These are phyloP conservation scores for Candida odintsovae DNA, from an alignment of 805 yeast species.

Conservation along the genomic window DNA sequence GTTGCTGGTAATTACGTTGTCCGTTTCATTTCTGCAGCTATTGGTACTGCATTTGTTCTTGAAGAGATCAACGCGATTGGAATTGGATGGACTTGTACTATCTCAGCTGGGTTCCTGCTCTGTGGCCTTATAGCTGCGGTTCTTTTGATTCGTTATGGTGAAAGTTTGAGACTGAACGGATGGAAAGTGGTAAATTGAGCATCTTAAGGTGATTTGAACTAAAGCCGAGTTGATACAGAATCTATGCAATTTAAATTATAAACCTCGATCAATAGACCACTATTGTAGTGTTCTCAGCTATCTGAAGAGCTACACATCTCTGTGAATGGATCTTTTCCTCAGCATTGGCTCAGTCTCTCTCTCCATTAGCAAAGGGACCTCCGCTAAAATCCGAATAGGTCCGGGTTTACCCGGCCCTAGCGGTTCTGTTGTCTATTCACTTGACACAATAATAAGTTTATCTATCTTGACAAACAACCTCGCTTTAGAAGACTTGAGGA, in stretches of 20 bases:
- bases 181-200: background rate
- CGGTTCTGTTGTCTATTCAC: background rate
- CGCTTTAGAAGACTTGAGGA: background rate
- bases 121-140: conserved; percentile 1
- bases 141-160: conserved; percentile 3
- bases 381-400: background rate
- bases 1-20: conserved; percentile 48
- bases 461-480: too few species aligned
- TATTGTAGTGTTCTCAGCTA: too few species aligned
- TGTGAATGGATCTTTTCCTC: too few species aligned
- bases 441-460: background rate
- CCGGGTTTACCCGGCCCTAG: background rate
- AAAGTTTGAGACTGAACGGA: conserved; percentile 1
- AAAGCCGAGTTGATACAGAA: too few species aligned
- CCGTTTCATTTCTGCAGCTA: conserved; percentile 45
- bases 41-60: conserved; percentile 45
- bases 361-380: too few species aligned
- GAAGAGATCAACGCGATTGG: conserved; percentile 43
- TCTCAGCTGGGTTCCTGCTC: conserved; percentile 31
- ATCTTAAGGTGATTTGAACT: background rate
- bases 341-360: too few species aligned
- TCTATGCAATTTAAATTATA: too few species aligned
- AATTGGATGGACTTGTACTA: conserved; percentile 51
- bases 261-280: too few species aligned
- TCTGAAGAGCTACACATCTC: too few species aligned